Evolutionary conservation across 1,284 basidiomycete species (phyloP), one percentile per base, ranked within the genome.

Genomic region (Caloboletus inedulis): DNA sequence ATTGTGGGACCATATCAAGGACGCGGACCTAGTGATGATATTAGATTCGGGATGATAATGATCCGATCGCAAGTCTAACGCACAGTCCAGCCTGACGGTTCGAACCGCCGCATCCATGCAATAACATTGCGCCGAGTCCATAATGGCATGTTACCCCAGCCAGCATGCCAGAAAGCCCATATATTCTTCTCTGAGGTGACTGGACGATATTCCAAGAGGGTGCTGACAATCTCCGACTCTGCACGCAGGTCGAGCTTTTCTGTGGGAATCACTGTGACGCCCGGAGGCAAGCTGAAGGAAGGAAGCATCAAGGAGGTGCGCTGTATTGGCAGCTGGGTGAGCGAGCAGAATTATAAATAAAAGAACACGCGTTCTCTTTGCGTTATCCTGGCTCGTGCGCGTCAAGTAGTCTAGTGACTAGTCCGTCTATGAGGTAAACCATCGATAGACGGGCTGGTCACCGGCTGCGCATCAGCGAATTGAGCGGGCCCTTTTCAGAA

Each of bases 81-180:
- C 42, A 53, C 51, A 13, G 51, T 46, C 51, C 52, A 54, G n/a
- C 43, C 52, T 8, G 33, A 53, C n/a, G 33, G 51, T 25, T 45
- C 51, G 21, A 54, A 54, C 10, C 52, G 43, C n/a, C 52, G 43
- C 39, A 54, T 54, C 52, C 51, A 54, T 14, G 51, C 51, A 12
- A 53, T 36, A 4, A 54, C 19, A 16, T 53, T 53, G 21, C 51
- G 51, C 9, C 19, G 51, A 13, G 52, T 53, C 51, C 52, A 54
- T 34, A 43, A 43, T 31, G 9, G 52, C 51, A 54, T 54, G 9
- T 5, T 25, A 18, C 12, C 18, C 52, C 52, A 54, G 5, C 52
- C 51, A 4, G 23, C 27, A 5, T 54, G 37, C 51, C 52, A 54
- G 30, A 53, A 53, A 3, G 51, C 31, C 51, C 52, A 53, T 23